Base-by-base conservation (phyloP, 495 filamentous ascomycete species). In the Glonium stellatum region DNA sequence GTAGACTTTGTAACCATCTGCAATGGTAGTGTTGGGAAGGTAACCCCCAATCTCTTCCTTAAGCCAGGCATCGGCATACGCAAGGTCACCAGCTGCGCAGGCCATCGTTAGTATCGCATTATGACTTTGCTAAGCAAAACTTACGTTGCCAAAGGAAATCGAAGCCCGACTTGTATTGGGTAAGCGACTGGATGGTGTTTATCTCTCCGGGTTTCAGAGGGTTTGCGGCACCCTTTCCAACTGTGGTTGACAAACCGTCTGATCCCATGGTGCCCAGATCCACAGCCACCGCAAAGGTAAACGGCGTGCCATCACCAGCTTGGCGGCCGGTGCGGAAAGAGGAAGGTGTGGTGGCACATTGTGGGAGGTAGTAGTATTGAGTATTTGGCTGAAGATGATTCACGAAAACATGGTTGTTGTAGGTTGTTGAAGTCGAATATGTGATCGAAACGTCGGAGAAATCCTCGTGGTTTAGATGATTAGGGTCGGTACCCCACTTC, bases 21-120 rank as follows among this genome's bases (percentile, higher is more conserved):
- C 36, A 39, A 15, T 55, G 58, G 77, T 80, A n/a, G 68, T 55
- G 50, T 72, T 62, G 22, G 71, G 71, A 12, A 76, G 63, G 23
- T 72, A 77, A 13, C 67, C 67, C 34, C 64, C 60, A 18, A 57
- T 69, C 61, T 76, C 72, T 62, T 75, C 73, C 66, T 75, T 75
- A 47, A 76, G 59, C 78, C 78, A 83, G 69, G 79, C 72, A 58
- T 82, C 80, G 4, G 80, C 78, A 63, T 82, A 83, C 10, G 72
- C 77, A 51, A 83, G 77, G 59, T 82, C 78, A n/a, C 63, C 63
- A 22, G 23, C 59, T 47, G 10, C 10, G 54, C 8, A 36, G 15
- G n/a, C n/a, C n/a, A 57, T 57, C 12, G 37, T 18, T 22, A 47
- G n/a, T 25, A 54, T n/a, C 11, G 15, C 11, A 36, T 13, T 19